Conservation (phyloP, 805 yeast genomes). For the Barnettozyma botsteinii region DNA sequence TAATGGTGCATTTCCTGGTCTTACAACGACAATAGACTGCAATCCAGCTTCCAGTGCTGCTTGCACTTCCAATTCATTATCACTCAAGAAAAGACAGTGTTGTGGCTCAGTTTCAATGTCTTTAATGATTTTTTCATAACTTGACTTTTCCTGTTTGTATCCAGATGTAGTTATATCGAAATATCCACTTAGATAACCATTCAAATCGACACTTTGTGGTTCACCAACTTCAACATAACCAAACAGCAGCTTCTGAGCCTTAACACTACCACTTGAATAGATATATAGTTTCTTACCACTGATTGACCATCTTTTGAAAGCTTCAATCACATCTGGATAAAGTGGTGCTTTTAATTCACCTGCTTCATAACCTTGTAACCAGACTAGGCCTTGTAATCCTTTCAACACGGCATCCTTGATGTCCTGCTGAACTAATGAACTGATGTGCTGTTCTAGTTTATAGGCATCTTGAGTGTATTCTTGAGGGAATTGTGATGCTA, state of each 20-base stretch:
- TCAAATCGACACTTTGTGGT: conserved; percentile 42
- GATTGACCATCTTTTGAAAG: conserved; percentile 40
- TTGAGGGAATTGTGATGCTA: conserved; percentile 18
- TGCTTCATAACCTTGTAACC: conserved; percentile 74
- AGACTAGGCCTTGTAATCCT: conserved; percentile 74
- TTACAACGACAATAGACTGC: conserved; percentile 48
- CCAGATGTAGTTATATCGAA: conserved; percentile 87
- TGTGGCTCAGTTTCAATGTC: conserved; percentile 30
- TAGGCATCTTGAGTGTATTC: conserved; percentile 23
- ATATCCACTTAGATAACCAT: conserved; percentile 52
- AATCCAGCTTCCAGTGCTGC: conserved; percentile 72
- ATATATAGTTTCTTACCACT: conserved; percentile 44
- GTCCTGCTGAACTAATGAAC: conserved; percentile 54
- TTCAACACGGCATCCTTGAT: conserved; percentile 75
- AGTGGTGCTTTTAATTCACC: conserved; percentile 77
- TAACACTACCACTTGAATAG: conserved; percentile 85
- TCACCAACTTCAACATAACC: conserved; percentile 46
- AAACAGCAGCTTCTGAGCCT: conserved; percentile 80
- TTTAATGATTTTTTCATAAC: conserved; percentile 53
- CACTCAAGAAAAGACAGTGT: conserved; percentile 65
- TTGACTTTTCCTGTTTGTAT: conserved; percentile 47
- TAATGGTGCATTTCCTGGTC: conserved; percentile 70
- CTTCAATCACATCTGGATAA: conserved; percentile 62
- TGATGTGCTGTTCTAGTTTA: conserved; percentile 42
- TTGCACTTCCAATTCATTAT: conserved; percentile 67